phyloP scores from a whole-genome alignment of 371 early-diverging fungal species.

The Apophysomyces trapeziformis region DNA sequence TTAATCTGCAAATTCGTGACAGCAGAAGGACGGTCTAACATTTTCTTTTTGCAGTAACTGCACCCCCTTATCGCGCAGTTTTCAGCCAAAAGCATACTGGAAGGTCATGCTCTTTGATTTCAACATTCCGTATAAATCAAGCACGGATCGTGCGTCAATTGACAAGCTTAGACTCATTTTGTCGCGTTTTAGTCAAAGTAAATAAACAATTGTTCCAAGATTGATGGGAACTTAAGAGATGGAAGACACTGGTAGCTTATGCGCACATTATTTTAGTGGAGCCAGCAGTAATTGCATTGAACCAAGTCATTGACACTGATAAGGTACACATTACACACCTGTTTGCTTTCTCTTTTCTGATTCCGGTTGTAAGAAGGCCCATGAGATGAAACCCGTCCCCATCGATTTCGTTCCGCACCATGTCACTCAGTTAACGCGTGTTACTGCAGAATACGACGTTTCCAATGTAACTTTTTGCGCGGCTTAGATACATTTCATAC shows the following conservation, averaged over 20 bases:
- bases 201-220: neutral
- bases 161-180: slow-evolving; percentile 35
- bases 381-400: slow-evolving; percentile 10
- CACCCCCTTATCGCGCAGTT: too few relatives aligned
- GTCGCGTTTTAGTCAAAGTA: slow-evolving; percentile 37
- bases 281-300: slow-evolving; percentile 21
- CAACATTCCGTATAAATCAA: slow-evolving; percentile 38
- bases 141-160: slow-evolving; percentile 20
- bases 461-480: slow-evolving; percentile 8
- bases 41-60: too few relatives aligned
- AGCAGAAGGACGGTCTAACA: too few relatives aligned
- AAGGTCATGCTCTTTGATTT: slow-evolving; percentile 37
- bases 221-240: neutral
- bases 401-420: slow-evolving; percentile 19
- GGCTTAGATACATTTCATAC: neutral
- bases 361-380: neutral
- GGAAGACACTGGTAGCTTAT: neutral
- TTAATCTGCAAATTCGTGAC: too few relatives aligned
- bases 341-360: neutral
- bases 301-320: slow-evolving; percentile 7
- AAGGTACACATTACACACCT: neutral
- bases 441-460: slow-evolving; percentile 34
- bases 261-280: slow-evolving; percentile 10
- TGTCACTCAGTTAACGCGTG: slow-evolving; percentile 31
- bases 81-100: too few relatives aligned